These are phyloP conservation scores for Tricholoma sp. DNA, from an alignment of 768 basidiomycete species.

Conservation along the genomic window DNA sequence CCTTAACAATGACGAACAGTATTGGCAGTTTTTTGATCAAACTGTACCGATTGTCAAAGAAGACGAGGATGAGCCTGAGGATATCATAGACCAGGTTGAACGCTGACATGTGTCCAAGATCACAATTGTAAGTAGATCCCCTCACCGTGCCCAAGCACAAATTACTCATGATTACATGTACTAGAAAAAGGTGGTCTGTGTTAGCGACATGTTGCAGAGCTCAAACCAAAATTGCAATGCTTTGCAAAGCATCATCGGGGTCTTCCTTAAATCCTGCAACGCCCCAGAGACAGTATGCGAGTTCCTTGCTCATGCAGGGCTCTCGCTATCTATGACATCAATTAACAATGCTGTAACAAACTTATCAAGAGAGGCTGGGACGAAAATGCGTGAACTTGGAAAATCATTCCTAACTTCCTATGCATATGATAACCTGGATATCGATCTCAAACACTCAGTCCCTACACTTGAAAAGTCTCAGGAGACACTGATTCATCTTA, in stretches of 20 bases:
- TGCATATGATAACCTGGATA: too few relatives aligned
- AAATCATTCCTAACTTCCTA: conserved; percentile 16
- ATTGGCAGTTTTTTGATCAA: conserved; percentile 2
- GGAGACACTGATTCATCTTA: conserved; percentile 14
- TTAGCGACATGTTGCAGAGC: conserved; percentile 22
- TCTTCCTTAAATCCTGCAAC: conserved; percentile 24
- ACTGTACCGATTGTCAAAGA: conserved; percentile 3
- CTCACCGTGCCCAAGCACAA: not conserved
- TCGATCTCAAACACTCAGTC: too few relatives aligned
- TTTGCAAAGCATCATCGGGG: conserved; percentile 19
- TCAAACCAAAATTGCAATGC: conserved; percentile 19
- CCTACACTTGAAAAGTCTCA: too few relatives aligned
- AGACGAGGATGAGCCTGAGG: conserved; percentile 2
- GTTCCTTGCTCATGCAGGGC: conserved; percentile 22
- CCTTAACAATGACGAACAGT: too few relatives aligned
- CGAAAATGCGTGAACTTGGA: conserved; percentile 13
- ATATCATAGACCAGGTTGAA: not conserved
- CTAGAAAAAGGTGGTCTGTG: conserved; percentile 18
- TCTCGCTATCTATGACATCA: conserved; percentile 21
- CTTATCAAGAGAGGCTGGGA: conserved; percentile 15
- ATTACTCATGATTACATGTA: not conserved
- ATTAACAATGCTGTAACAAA: conserved; percentile 18
- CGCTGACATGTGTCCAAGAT: not conserved
- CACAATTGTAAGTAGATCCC: conserved; percentile 1
- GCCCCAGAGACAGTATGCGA: conserved; percentile 20